Evolutionary conservation across 306 rosid species (phyloP).

Genomic region (Vigna hirtella): DNA sequence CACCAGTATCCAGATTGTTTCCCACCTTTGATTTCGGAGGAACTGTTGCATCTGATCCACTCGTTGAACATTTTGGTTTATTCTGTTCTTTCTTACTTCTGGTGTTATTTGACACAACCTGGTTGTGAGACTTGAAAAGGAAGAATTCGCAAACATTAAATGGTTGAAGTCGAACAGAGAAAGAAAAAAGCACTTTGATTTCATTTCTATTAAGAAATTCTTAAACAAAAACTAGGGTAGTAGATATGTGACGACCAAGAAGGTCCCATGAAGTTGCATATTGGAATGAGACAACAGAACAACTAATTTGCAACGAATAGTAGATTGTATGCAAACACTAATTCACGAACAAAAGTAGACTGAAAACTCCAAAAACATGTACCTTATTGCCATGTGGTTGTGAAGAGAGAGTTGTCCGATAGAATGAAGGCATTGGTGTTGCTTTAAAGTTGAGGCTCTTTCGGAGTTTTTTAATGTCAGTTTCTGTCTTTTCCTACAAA

Average conservation of each 20-base stretch:
- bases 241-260: neutral
- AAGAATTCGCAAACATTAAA: slow-evolving; percentile 22
- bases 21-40: slow-evolving; percentile 47
- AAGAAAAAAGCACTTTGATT: slow-evolving; percentile 16
- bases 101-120: slow-evolving; percentile 47
- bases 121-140: slow-evolving; percentile 7
- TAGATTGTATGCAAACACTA: neutral
- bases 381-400: slow-evolving; percentile 64
- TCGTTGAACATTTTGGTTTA: slow-evolving; percentile 48
- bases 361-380: slow-evolving; percentile 26
- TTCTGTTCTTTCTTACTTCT: slow-evolving; percentile 44
- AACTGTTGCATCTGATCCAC: slow-evolving; percentile 39
- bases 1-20: slow-evolving; percentile 40
- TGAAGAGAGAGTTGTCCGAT: slow-evolving; percentile 45
- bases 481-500: slow-evolving; percentile 66
- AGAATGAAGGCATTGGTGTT: slow-evolving; percentile 77
- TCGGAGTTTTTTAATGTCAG: slow-evolving; percentile 67
- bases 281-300: neutral
- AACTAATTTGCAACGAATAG: neutral
- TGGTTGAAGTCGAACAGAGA: neutral
- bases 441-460: slow-evolving; percentile 80
- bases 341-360: neutral
- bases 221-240: neutral
- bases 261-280: slow-evolving; percentile 7
- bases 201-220: neutral